Base-by-base conservation (phyloP, 352 stramenopile species). In the Globisporangium irregulare region DNA sequence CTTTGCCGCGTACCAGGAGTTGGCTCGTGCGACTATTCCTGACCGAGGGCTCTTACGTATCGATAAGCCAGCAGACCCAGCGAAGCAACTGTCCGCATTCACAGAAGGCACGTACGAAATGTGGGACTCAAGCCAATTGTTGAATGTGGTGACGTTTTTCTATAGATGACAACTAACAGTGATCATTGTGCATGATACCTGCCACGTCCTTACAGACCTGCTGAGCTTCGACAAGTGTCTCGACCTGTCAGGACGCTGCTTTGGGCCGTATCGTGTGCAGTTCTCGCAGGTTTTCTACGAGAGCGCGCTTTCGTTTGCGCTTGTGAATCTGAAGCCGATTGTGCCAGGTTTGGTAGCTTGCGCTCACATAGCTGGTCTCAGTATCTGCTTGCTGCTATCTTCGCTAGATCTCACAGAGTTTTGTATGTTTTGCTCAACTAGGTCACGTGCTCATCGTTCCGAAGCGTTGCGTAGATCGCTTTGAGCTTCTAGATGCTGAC, bases 271-370 rank as follows among this genome's bases (percentile, higher is more conserved):
- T 56, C 72, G 73, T 8, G 74, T 95, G 4, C 41, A 68, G 2
- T 54, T 70, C 24, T 74, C 73, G 4, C 76, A 94, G 66, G 59
- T 94, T 1, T 94, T 94, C 64, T 83, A 84, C 64, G 67, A 90
- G 59, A 85, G 78, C 4, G 9, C 65, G 5, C 64, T 82, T 10
- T 91, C 80, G 2, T 87, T 88, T 38, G 91, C 85, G 32, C 84
- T 98, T 71, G 94, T 98, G 27, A 98, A 98, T 70, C 78, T 99
- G 38, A 97, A 97, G 62, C 95, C 94, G 1, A 97, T 98, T 66
- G 92, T 98, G 34, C 79, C 82, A 72, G 93, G 84, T 89, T 25
- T 59, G 24, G 27, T 53, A 51, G 53, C 36, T 43, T 43, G 36
- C 14, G 9, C 14, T 12, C 36, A 43, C 10, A 15, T 10, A 43